Evolutionary conservation across 78 protist genomes (phyloP).

Genomic region (Dictyostelium capitatum): DNA sequence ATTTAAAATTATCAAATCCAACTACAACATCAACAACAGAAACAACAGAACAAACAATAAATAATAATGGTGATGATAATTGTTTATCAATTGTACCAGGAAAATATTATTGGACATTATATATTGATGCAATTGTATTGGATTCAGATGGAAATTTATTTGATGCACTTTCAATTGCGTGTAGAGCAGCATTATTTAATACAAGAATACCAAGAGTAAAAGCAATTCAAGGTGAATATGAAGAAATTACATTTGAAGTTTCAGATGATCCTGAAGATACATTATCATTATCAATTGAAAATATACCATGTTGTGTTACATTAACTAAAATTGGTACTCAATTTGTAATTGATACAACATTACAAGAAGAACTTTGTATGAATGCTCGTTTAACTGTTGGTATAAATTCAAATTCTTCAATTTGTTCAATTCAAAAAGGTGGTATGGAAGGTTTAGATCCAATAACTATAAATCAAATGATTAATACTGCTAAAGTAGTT

Average conservation of each 20-base stretch:
- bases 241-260: constrained; percentile 68
- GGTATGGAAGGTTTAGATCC: constrained; percentile 82
- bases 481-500: constrained; percentile 47
- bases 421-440: constrained; percentile 86
- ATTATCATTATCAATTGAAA: not conserved
- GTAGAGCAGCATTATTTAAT: constrained; percentile 79
- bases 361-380: constrained; percentile 87
- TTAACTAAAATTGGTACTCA: constrained; percentile 76
- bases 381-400: constrained; percentile 78
- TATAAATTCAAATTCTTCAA: constrained; percentile 39
- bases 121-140: constrained; percentile 87
- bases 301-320: constrained; percentile 77
- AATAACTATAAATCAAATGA: constrained; percentile 73
- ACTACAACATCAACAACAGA: not conserved
- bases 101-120: constrained; percentile 81
- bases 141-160: constrained; percentile 84
- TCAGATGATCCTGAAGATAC: constrained; percentile 62
- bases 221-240: constrained; percentile 53
- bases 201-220: constrained; percentile 76
- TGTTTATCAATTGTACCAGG: constrained; percentile 68
- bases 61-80: constrained; percentile 5
- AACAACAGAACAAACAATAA: not conserved
- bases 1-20: constrained; percentile 23
- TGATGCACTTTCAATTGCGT: constrained; percentile 85
- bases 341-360: constrained; percentile 80